Evolutionary conservation across 2,329 filamentous ascomycete species (phyloP), one percentile per base, ranked within the genome.

Genomic region (Coniella lustricola): DNA sequence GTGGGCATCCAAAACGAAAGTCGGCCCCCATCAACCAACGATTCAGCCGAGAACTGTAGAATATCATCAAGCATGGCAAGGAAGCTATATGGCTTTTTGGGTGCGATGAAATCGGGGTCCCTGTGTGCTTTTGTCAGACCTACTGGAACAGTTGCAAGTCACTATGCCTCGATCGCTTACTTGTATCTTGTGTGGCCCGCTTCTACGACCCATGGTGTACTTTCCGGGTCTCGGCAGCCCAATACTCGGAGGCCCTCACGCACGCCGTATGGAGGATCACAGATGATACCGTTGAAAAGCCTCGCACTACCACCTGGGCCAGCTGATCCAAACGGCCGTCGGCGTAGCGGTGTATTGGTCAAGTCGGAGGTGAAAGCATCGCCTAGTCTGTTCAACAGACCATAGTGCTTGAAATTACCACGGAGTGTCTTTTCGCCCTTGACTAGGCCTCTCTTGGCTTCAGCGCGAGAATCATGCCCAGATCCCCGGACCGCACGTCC

Each of bases 1-100:
- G 90, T 95, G 0, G 93, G 93, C 87, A 97, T 95, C 93, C 93
- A 98, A 72, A 98, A 94, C 7, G 86, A 87, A 9, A 98, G 65
- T 22, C 93, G 76, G 0, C 89, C 93, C 54, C 81, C 69, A 45
- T 88, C 82, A 7, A 95, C 87, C 1, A 98, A 73, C 1, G 84
- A 87, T 12, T 78, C 72, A 1, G 82, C 77, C 4, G 89, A 83
- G 60, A 98, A 97, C 17, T 82, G 76, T 5, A 97, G 76, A 45
- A 98, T 89, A 63, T 97, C 90, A 59, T 90, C 83, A 17, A 96
- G 76, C 81, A 98, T 90, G 5, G 87, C 85, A 34, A 86, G 74
- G 64, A 98, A 97, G 57, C 88, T 88, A 65, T 98, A 98, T 0
- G 90, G 89, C 59, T 83, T 84, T 65, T 95, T 97, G 0, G 93